Conservation (phyloP, 2,329 filamentous ascomycete genomes). For the Fusarium sterilihyphosum region DNA sequence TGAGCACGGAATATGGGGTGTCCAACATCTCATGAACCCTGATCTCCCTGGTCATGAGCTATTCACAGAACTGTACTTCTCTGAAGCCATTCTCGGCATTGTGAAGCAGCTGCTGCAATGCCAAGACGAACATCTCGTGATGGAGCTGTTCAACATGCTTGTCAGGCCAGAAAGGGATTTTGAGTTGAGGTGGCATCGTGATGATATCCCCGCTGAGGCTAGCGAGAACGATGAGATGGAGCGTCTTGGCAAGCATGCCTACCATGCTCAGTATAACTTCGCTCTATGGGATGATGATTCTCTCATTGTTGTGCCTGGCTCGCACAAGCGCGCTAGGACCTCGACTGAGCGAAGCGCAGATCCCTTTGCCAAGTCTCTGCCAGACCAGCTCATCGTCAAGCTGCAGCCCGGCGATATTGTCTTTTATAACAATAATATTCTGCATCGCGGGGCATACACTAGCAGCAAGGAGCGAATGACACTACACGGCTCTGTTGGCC, state of each 20-base stretch:
- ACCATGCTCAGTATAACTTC: slow-evolving; percentile 89
- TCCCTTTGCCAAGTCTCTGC: slow-evolving; percentile 70
- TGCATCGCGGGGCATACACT: slow-evolving; percentile 77
- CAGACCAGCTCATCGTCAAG: slow-evolving; percentile 71
- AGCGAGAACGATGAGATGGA: slow-evolving; percentile 72
- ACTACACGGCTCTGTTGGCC: slow-evolving; percentile 77
- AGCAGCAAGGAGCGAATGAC: slow-evolving; percentile 70
- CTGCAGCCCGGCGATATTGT: slow-evolving; percentile 80
- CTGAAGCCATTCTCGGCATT: slow-evolving; percentile 67
- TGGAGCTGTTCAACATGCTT: slow-evolving; percentile 90
- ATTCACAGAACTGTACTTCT: slow-evolving; percentile 80
- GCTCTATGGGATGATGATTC: slow-evolving; percentile 80
- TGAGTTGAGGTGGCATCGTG: slow-evolving; percentile 83
- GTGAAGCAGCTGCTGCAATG: slow-evolving; percentile 71
- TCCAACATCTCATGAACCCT: slow-evolving; percentile 86
- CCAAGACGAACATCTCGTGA: slow-evolving; percentile 72
- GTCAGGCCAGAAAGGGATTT: slow-evolving; percentile 78
- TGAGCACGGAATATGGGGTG: slow-evolving; percentile 82
- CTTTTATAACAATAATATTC: slow-evolving; percentile 92
- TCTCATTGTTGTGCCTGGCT: slow-evolving; percentile 80
- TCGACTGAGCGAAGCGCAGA: slow-evolving; percentile 73
- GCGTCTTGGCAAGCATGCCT: slow-evolving; percentile 68
- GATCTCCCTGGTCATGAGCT: slow-evolving; percentile 67
- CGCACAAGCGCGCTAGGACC: slow-evolving; percentile 77
- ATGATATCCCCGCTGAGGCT: slow-evolving; percentile 78